Conservation (phyloP, 2,329 filamentous ascomycete genomes). For the Aspergillus sp. region DNA sequence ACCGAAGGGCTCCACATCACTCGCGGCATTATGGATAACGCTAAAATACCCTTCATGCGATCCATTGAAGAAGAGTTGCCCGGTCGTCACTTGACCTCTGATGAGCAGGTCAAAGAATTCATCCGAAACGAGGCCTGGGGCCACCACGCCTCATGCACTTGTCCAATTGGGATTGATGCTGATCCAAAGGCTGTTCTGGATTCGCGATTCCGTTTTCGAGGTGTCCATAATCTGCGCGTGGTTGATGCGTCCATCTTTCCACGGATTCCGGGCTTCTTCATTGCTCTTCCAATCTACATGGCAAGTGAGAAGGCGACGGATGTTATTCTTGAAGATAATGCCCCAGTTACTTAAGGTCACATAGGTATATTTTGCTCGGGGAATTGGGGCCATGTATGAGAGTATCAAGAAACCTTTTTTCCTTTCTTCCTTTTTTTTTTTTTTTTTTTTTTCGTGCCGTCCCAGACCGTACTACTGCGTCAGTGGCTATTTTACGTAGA, state of each 20-base stretch:
- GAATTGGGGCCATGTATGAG: too few species aligned
- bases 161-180: slow-evolving; percentile 58
- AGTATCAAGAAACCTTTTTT: too few species aligned
- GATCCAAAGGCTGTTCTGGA: slow-evolving; percentile 63
- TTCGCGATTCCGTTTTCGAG: slow-evolving; percentile 60
- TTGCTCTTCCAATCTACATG: slow-evolving; percentile 59
- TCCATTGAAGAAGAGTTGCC: slow-evolving; percentile 43
- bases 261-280: slow-evolving; percentile 59
- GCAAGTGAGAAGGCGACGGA: slow-evolving; percentile 66
- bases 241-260: slow-evolving; percentile 66
- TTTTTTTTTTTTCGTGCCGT: too few species aligned
- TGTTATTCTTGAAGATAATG: slow-evolving; percentile 48
- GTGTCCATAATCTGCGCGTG: slow-evolving; percentile 60
- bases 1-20: slow-evolving; percentile 60
- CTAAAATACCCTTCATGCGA: slow-evolving; percentile 44
- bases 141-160: slow-evolving; percentile 62
- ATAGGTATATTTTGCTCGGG: too few species aligned
- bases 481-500: too few species aligned
- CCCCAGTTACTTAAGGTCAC: too few species aligned
- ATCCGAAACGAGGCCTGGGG: slow-evolving; percentile 59
- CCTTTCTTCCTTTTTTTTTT: too few species aligned
- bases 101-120: slow-evolving; percentile 53
- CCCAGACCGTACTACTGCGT: too few species aligned
- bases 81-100: slow-evolving; percentile 46
- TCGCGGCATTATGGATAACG: slow-evolving; percentile 51